Base-by-base conservation (phyloP, 768 basidiomycete genomes). In the Suillus discolor region DNA sequence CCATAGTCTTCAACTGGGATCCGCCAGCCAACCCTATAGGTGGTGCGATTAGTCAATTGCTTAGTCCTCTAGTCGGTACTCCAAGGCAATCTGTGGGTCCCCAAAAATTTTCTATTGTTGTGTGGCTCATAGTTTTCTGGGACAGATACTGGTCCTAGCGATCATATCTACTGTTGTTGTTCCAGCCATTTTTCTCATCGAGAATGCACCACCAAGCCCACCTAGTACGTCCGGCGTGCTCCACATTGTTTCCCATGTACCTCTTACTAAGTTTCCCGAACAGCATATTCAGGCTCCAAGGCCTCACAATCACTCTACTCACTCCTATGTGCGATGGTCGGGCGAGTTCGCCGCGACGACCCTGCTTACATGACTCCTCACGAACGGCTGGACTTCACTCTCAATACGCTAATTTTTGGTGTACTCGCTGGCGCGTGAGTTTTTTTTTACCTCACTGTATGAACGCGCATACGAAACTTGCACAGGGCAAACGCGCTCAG, bases 351-450 rank as follows among this genome's bases (percentile, higher is more conserved):
- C 11, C 62, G 79, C 62, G 36, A 64, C 20, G 84, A 85, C 16
- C 23, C 38, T 59, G 80, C 82, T 2, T 77, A 80, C 62, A 94
- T 95, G 90, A 79, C 86, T 5, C 60, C 68, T 1, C 84, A 84
- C 18, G 89, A 94, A 79, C 84, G 92, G 42, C 39, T 89, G 12
- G 93, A 96, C 70, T 93, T 94, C 66, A 74, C 71, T 12, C 85
- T 93, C 47, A 65, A 93, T 6, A 72, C 79, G 0, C 44, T 83
- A 16, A 74, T 88, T 18, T 95, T 95, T 71, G 89, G 90, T 1
- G 76, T 85, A 6, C 77, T 92, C 8, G 86, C 88, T 34, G 88
- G 84, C 15, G 85, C 86, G 87, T 91, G 64, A 70, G 88, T 31
- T 31, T n/a, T 15, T 49, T 31, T 31, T 45, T 15, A n/a, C 67